A percentile compares a stretch with the other conserved stretches of the same genome.
phyloP scores from a whole-genome alignment of 257 asterid genomes.

The Primulina eburnea region DNA sequence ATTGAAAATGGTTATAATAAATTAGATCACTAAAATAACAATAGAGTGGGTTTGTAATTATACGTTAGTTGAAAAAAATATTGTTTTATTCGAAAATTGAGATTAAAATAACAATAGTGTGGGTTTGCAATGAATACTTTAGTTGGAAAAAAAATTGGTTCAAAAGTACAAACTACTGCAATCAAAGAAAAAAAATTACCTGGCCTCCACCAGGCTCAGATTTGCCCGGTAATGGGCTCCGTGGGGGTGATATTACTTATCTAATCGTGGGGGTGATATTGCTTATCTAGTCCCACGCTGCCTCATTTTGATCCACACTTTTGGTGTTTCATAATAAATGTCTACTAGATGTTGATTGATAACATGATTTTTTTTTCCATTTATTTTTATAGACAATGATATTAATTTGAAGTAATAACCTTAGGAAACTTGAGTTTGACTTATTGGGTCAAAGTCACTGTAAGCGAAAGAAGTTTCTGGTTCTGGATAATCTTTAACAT shows the following conservation, averaged over 20 bases:
- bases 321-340: too few species aligned
- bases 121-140: too few species aligned
- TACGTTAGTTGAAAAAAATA: too few species aligned
- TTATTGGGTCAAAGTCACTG: neutral
- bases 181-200: too few species aligned
- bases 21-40: too few species aligned
- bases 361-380: neutral
- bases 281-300: neutral
- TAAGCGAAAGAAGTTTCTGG: neutral
- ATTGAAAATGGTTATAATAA: too few species aligned
- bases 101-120: too few species aligned
- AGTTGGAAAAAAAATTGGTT: too few species aligned
- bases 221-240: neutral
- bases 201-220: neutral
- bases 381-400: neutral
- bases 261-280: neutral
- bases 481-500: neutral
- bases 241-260: neutral
- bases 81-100: too few species aligned
- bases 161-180: too few species aligned
- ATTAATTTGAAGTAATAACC: neutral
- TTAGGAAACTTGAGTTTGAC: neutral
- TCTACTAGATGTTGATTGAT: neutral
- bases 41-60: too few species aligned
- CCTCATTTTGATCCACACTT: neutral